Evolutionary conservation across 2,329 filamentous ascomycete genomes (phyloP), one percentile per base, ranked within the genome.

Genomic region (Alternaria sp.): DNA sequence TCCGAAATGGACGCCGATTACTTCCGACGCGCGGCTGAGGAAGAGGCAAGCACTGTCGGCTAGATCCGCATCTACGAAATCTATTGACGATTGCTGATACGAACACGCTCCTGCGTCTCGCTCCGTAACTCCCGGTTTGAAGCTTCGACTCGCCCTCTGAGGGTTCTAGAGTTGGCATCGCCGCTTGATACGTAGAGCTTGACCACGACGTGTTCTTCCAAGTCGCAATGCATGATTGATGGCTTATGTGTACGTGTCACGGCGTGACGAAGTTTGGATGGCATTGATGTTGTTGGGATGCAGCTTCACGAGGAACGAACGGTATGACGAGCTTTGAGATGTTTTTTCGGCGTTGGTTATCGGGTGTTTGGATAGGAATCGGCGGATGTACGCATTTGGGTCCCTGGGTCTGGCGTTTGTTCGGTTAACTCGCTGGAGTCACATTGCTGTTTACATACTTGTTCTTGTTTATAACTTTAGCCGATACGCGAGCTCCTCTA

Each of bases 31-130:
- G 72, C 70, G 3, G 78, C 76, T 7, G 78, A 79, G 62, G 78
- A 79, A 59, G 78, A 79, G 67, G 76, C 79, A 49, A 78, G 76
- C 43, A 75, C 69, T n/a, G 74, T 79, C 61, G 77, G 72, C 23
- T 79, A 56, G 10, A 19, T 10, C 4, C 12, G 6, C 19, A 30
- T 44, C 23, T 12, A 40, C 17, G 17, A 12, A 19, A 43, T 40
- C 25, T 19, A 17, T 46, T 21, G 45, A 26, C 13, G 26, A 52
- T 7, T 54, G 5, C 15, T 36, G 49, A 26, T 11, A 23, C 21
- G 11, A 23, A 47, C 17, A 15, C 19, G 17, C 25, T 43, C 21
- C 17, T 11, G 19, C 28, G 47, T 62, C 54, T 58, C 28, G 59
- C 58, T 65, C 62, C 54, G 23, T 40, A 32, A 46, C 45, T 17